Percentiles rank a stretch among this genome's conserved stretches.
phyloP scores from a whole-genome alignment of 2,329 filamentous ascomycete species.

The Aspergillus caelatus region DNA sequence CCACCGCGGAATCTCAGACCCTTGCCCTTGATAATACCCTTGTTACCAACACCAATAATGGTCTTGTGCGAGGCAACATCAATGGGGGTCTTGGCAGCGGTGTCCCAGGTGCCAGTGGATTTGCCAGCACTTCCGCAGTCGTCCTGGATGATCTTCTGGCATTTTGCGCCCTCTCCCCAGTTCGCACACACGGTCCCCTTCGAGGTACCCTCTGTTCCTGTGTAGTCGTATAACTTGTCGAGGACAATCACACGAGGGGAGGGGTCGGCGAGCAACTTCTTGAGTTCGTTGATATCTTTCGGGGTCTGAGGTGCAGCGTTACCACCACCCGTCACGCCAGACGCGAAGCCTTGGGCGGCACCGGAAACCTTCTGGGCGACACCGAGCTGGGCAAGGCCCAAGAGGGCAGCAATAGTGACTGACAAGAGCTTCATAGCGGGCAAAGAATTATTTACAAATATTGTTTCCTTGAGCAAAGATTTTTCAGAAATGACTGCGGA shows the following conservation, averaged over 20 bases:
- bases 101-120: slow-evolving; percentile 49
- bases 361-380: slow-evolving; percentile 23
- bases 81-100: slow-evolving; percentile 53
- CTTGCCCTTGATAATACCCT: slow-evolving; percentile 59
- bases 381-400: not conserved
- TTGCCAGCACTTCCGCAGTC: slow-evolving; percentile 59
- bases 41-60: slow-evolving; percentile 54
- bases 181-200: slow-evolving; percentile 28
- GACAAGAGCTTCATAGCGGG: not conserved
- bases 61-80: slow-evolving; percentile 59
- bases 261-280: slow-evolving; percentile 57
- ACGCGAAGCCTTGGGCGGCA: slow-evolving; percentile 48
- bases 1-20: slow-evolving; percentile 49
- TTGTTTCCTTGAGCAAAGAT: not conserved
- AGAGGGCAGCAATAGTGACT: not conserved
- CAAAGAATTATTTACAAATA: not conserved
- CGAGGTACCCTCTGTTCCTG: slow-evolving; percentile 17
- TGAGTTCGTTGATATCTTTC: slow-evolving; percentile 55
- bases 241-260: slow-evolving; percentile 60
- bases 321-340: slow-evolving; percentile 62
- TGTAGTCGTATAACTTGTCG: slow-evolving; percentile 47
- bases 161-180: slow-evolving; percentile 25
- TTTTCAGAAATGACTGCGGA: not conserved
- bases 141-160: slow-evolving; percentile 57
- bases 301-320: slow-evolving; percentile 56